Evolutionary conservation across 2,329 filamentous ascomycete genomes (phyloP).

Genomic region (Venturia oleaginea): DNA sequence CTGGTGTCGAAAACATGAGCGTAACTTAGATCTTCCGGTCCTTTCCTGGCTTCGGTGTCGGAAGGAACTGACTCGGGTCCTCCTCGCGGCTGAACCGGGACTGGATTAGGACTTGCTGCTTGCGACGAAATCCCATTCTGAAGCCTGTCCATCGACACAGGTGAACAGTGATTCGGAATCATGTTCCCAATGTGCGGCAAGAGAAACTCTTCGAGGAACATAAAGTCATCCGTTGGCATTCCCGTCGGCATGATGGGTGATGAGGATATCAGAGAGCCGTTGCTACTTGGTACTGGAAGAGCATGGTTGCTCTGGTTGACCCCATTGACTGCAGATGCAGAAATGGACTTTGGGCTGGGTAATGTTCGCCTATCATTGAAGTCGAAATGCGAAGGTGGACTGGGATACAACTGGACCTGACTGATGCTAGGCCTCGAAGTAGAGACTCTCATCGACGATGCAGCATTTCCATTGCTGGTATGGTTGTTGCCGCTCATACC

Average conservation of each 20-base stretch:
- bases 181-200: background rate
- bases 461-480: background rate
- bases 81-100: background rate
- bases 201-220: background rate
- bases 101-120: background rate
- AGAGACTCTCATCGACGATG: background rate
- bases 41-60: background rate
- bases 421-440: background rate
- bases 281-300: background rate
- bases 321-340: background rate
- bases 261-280: background rate
- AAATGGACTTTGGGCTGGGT: background rate
- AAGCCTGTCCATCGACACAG: background rate
- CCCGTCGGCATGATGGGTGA: background rate
- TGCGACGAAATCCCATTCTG: background rate
- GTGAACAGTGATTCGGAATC: background rate
- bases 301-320: background rate
- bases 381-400: background rate
- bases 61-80: background rate
- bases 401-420: background rate
- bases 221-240: background rate
- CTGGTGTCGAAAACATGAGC: background rate
- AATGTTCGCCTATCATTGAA: background rate
- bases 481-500: background rate
- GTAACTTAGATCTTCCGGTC: background rate